These are phyloP conservation scores for Pugionium cornutum DNA, from an alignment of 345 rosid genomes.

Conservation along the genomic window DNA sequence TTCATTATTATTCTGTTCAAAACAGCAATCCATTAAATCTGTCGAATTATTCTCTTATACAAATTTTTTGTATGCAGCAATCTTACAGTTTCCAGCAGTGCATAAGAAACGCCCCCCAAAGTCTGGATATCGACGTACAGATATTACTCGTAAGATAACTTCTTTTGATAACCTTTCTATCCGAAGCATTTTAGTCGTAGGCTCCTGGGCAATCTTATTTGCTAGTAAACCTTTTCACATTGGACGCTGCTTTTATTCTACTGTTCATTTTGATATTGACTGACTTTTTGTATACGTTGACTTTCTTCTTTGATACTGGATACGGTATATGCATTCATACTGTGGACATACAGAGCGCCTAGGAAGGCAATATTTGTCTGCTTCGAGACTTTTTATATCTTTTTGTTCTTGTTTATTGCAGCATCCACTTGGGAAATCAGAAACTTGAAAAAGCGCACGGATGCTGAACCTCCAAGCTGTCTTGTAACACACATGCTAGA, in stretches of 20 bases:
- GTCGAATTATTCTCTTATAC: slow-evolving; percentile 9
- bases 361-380: not conserved
- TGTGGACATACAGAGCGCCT: slow-evolving; percentile 13
- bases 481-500: slow-evolving; percentile 86
- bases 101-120: slow-evolving; percentile 74
- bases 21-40: not conserved
- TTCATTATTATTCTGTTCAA: slow-evolving; percentile 4
- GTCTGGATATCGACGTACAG: slow-evolving; percentile 84
- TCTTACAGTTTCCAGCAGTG: slow-evolving; percentile 80
- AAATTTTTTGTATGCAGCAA: slow-evolving; percentile 59
- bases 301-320: slow-evolving; percentile 24
- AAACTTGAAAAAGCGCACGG: slow-evolving; percentile 57
- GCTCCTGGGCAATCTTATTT: not conserved
- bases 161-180: slow-evolving; percentile 7
- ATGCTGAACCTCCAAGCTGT: slow-evolving; percentile 60
- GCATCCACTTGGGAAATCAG: slow-evolving; percentile 97
- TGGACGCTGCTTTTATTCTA: slow-evolving; percentile 18
- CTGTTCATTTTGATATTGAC: slow-evolving; percentile 11
- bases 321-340: slow-evolving; percentile 18
- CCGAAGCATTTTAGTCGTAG: not conserved
- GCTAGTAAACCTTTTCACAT: slow-evolving; percentile 16
- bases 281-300: slow-evolving; percentile 11
- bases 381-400: slow-evolving; percentile 27
- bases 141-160: slow-evolving; percentile 67
- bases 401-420: slow-evolving; percentile 40